Base-by-base conservation (phyloP, 345 rosid genomes). In the Euphorbia peplus region DNA sequence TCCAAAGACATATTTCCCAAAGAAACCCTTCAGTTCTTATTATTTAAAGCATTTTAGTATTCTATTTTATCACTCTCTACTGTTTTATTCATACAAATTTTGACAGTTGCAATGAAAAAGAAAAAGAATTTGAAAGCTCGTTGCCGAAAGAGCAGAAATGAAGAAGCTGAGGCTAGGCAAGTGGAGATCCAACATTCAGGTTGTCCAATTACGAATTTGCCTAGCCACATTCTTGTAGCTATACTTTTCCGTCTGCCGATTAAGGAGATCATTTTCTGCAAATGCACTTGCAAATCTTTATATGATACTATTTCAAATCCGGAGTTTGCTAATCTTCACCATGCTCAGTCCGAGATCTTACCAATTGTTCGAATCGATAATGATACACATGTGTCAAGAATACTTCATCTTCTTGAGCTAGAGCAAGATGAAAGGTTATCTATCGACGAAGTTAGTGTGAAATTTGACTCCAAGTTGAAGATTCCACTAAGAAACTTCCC, bases 211-310 rank as follows among this genome's bases (percentile, higher is more conserved):
- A 14, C 7, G n/a, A 50, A 65, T 35, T 53, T 67, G 13, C 76
- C 80, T 1, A 26, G 28, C 10, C 48, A 47, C 19, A 56, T 76
- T 25, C 47, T 76, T 30, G 9, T 37, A 14, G 19, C 42, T 26
- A 66, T 26, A 24, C 72, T 70, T 11, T 50, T 66, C 11, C 60
- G 52, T 19, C 70, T 71, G 35, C 48, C 80, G 12, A 9, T 71
- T 9, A 67, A 76, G 19, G 11, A 46, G 6, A 48, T 76, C 11
- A 28, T 51, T 4, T 12, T 41, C 28, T 69, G 67, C 59, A 75
- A 71, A 69, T 70, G 78, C 41, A 73, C 70, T 4, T 75, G 70
- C 35, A 37, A 65, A 59, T 37, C 57, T 53, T 70, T 53, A 67
- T 11, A 29, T 63, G 22, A 10, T 21, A 14, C 70, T 11, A 59